Conservation (phyloP, 441 rosid species). For the Populus hybrid region DNA sequence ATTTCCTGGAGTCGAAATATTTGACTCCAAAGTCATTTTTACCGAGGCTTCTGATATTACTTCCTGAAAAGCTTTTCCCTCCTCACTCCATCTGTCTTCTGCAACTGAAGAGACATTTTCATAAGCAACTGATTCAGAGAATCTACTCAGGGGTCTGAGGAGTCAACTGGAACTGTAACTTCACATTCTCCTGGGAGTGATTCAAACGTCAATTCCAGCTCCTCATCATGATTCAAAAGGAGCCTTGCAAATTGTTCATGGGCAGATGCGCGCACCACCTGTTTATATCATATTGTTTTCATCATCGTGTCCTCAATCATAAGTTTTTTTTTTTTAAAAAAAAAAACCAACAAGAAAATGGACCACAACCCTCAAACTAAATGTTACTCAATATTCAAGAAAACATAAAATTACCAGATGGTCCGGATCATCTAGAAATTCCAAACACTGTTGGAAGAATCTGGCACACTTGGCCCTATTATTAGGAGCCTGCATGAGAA, state of each 20-base stretch:
- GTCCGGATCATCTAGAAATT: conserved; percentile 78
- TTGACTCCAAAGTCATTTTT: conserved; percentile 40
- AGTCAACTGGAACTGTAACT: conserved; percentile 55
- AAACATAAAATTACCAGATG: conserved; percentile 59
- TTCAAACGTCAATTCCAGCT: conserved; percentile 57
- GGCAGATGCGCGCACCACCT: conserved; percentile 94
- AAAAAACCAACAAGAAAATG: background rate
- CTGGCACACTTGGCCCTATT: conserved; percentile 76
- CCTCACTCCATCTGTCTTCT: conserved; percentile 34
- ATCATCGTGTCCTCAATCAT: conserved; percentile 7
- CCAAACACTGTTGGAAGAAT: conserved; percentile 79
- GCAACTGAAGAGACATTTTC: conserved; percentile 33
- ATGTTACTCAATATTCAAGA: background rate
- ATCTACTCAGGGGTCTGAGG: conserved; percentile 39
- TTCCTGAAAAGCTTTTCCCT: conserved; percentile 19
- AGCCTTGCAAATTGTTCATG: conserved; percentile 97
- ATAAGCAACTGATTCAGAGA: conserved; percentile 35
- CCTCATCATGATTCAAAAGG: conserved; percentile 67
- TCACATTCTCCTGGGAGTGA: conserved; percentile 53
- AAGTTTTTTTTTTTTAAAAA: no score
- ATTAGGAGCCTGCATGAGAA: conserved; percentile 57
- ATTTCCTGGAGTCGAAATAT: conserved; percentile 29
- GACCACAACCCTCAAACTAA: background rate
- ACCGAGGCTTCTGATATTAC: conserved; percentile 33
- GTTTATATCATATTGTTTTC: conserved; percentile 22